Conservation (phyloP, 2,329 filamentous ascomycete genomes). For the Fusarium sp. region DNA sequence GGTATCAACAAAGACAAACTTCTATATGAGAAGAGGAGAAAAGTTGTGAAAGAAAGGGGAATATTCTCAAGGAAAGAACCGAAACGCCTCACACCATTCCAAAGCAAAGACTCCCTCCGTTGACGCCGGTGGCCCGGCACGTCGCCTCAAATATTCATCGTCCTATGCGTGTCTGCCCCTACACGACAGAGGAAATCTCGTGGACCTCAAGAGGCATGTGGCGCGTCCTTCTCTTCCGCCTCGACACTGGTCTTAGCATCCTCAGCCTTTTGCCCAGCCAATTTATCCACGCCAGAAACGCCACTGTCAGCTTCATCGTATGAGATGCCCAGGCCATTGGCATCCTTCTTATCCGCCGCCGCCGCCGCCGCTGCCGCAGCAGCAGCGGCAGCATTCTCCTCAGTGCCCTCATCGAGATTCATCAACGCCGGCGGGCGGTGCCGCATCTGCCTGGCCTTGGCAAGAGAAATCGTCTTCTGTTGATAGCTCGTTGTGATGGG, state of each 20-base stretch:
- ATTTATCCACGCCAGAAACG: constrained; percentile 57
- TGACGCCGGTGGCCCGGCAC: neutral
- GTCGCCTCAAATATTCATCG: neutral
- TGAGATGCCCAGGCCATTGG: constrained; percentile 56
- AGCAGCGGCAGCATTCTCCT: constrained; percentile 39
- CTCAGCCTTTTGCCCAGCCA: constrained; percentile 49
- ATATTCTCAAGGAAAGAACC: constrained; percentile 24
- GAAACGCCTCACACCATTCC: constrained; percentile 27
- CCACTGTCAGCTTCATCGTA: constrained; percentile 58
- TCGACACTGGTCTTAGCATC: constrained; percentile 47
- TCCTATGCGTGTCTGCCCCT: neutral
- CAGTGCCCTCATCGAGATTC: constrained; percentile 66
- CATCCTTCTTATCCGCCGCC: constrained; percentile 37
- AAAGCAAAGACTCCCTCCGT: constrained; percentile 4
- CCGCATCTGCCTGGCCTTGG: constrained; percentile 87
- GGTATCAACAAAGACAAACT: constrained; percentile 38
- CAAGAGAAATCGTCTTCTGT: constrained; percentile 93
- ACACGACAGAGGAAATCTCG: neutral
- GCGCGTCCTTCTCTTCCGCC: constrained; percentile 42
- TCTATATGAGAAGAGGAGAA: constrained; percentile 32
- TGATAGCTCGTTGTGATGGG: constrained; percentile 93
- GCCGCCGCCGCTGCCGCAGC: constrained; percentile 16
- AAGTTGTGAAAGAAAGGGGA: constrained; percentile 17
- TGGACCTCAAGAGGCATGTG: constrained; percentile 40
- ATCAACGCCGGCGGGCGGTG: constrained; percentile 91